These are phyloP conservation scores for Vigna reflexopilosa DNA, from an alignment of 306 rosid genomes.

Conservation along the genomic window DNA sequence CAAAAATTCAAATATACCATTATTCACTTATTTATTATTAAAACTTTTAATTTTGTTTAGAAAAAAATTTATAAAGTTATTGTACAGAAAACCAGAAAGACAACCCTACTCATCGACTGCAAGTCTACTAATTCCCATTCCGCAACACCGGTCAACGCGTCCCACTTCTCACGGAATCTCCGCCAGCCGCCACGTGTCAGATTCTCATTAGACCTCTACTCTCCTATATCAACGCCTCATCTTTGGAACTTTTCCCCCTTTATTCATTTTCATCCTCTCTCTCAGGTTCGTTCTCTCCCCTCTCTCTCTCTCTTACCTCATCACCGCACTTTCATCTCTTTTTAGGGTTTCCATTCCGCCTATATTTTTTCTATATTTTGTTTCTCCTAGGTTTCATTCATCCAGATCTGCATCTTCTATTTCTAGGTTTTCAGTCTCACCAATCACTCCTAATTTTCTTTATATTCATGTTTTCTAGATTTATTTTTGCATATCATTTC, in stretches of 20 bases:
- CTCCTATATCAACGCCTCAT: slow-evolving; percentile 1
- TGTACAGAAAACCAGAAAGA: too few species aligned
- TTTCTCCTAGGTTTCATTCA: slow-evolving; percentile 18
- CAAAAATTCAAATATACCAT: too few species aligned
- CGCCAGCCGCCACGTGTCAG: slow-evolving; percentile 17
- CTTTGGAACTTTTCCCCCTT: too few species aligned
- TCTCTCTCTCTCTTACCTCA: slow-evolving; percentile 15
- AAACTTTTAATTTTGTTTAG: too few species aligned
- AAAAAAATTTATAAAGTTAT: too few species aligned
- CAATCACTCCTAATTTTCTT: neutral
- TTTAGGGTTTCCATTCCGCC: slow-evolving; percentile 29
- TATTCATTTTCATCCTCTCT: neutral
- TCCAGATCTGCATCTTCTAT: slow-evolving; percentile 32
- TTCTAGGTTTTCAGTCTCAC: slow-evolving; percentile 16
- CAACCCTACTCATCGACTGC: neutral
- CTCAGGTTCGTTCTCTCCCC: slow-evolving; percentile 7
- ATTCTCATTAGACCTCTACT: neutral
- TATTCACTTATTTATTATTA: too few species aligned
- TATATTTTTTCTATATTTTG: neutral
- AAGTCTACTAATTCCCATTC: neutral
- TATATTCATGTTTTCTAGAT: neutral
- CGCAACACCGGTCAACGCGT: slow-evolving; percentile 6
- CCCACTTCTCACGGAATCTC: slow-evolving; percentile 10
- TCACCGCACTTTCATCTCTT: neutral
- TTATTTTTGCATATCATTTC: neutral